Evolutionary conservation across 192 early-diverging fungal genomes (phyloP), one percentile per base, ranked within the genome.

Genomic region (Podila verticillata): DNA sequence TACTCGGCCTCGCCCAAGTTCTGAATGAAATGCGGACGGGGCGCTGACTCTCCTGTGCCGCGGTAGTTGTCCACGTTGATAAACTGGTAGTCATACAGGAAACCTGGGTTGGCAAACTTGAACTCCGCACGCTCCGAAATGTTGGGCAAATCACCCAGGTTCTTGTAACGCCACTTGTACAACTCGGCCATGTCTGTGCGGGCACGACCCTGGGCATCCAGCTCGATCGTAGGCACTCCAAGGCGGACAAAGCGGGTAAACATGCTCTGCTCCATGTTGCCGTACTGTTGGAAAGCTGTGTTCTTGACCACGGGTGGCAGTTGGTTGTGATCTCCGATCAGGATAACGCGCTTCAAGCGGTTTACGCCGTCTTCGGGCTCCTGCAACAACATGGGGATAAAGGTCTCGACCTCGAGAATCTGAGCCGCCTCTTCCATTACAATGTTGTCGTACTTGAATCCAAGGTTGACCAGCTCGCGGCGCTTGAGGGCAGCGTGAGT

Each of bases 1-100:
- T 95, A 98, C 84, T 99, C 98, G 59, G 98, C 98, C 72, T 99
- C 98, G 30, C 95, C 97, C 65, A 98, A 84, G 80, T 99, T 99
- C 86, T 99, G 98, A 75, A 93, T 92, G 64, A 95, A 98, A 63
- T 95, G 90, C 17, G 91, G 91, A 20, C 90, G 83, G 1, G 98
- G 98, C 73, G 95, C 92, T 9, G 89, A 87, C 83, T 99, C 97
- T 13, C 97, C 98, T 32, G 89, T 73, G 9, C 88, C 88, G 22
- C 90, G 79, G 72, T 90, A 96, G 29, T 95, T 91, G 19, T 68
- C 87, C 10, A 98, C 94, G 77, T 99, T 84, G 34, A 99, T 73
- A 63, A 96, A 88, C 84, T 99, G 98, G 79, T 91, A 96, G n/a
- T 93, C 92, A 73, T 92, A 87, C 1, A 77, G 73, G 62, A 99